These are phyloP conservation scores for Euphorbia corollata DNA, from an alignment of 441 rosid species.

Conservation along the genomic window DNA sequence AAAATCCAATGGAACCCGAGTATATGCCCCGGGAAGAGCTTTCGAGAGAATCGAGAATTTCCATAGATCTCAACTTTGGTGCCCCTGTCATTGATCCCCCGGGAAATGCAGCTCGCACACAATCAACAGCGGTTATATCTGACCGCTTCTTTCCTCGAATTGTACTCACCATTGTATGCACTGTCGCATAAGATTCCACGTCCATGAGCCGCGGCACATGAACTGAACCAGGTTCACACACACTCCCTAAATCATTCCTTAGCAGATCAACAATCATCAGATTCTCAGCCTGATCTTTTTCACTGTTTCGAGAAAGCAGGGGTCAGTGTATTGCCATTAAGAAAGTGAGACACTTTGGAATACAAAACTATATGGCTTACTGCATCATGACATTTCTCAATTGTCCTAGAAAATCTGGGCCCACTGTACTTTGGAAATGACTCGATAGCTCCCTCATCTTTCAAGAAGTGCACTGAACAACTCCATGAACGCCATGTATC, in stretches of 20 bases:
- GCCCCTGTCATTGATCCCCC: slow-evolving; percentile 99
- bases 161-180: slow-evolving; percentile 96
- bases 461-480: no score
- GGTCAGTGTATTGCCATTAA: slow-evolving; percentile 10
- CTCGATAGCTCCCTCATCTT: no score
- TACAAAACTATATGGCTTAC: no score
- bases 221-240: slow-evolving; percentile 81
- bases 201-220: slow-evolving; percentile 90
- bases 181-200: slow-evolving; percentile 90
- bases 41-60: slow-evolving; percentile 75
- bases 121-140: slow-evolving; percentile 56
- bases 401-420: no score
- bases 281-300: slow-evolving; percentile 96
- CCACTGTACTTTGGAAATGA: no score
- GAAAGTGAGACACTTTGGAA: not conserved
- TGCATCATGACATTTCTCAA: no score
- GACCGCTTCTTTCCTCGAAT: slow-evolving; percentile 58
- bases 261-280: slow-evolving; percentile 94
- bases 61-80: slow-evolving; percentile 87
- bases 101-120: slow-evolving; percentile 84
- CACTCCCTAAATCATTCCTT: slow-evolving; percentile 91
- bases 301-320: slow-evolving; percentile 38
- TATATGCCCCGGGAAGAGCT: slow-evolving; percentile 77
- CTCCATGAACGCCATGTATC: no score
- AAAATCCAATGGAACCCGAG: slow-evolving; percentile 86